Percentiles rank a stretch among this genome's conserved stretches.
Evolutionary conservation across 768 basidiomycete species (phyloP).

Genomic region (Mycena filopes): DNA sequence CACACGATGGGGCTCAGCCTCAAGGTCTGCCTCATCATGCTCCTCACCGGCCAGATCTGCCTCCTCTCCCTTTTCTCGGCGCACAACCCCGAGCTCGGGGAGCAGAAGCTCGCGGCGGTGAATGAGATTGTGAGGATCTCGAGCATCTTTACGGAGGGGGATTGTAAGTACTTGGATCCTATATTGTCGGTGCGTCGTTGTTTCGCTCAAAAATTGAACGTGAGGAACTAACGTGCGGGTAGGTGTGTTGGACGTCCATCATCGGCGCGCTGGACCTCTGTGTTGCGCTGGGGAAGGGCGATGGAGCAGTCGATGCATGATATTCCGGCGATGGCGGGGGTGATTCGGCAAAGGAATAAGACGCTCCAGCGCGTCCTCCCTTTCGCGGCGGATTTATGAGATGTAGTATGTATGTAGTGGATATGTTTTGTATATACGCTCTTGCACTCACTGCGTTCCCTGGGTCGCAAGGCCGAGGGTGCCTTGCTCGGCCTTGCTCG

Average conservation of each 20-base stretch:
- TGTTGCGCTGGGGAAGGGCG: neutral
- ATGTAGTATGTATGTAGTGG: no score
- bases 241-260: no score
- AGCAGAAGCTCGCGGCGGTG: slow-evolving; percentile 14
- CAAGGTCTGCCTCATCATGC: slow-evolving; percentile 11
- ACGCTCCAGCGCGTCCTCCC: slow-evolving; percentile 9
- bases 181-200: slow-evolving; percentile 20
- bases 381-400: slow-evolving; percentile 6
- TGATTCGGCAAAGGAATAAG: slow-evolving; percentile 9
- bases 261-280: slow-evolving; percentile 11
- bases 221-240: no score
- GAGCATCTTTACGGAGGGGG: slow-evolving; percentile 7
- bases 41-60: slow-evolving; percentile 3
- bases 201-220: no score
- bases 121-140: slow-evolving; percentile 19
- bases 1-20: slow-evolving; percentile 3
- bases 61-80: slow-evolving; percentile 44
- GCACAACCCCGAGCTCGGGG: neutral
- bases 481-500: no score
- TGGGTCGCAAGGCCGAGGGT: no score
- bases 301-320: neutral
- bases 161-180: slow-evolving; percentile 2
- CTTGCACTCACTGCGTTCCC: no score
- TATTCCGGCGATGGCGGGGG: slow-evolving; percentile 5
- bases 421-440: no score